Percentiles rank a stretch among this genome's conserved stretches.
Evolutionary conservation across 805 yeast genomes (phyloP).

Genomic region (Phaffomyces opuntiae): DNA sequence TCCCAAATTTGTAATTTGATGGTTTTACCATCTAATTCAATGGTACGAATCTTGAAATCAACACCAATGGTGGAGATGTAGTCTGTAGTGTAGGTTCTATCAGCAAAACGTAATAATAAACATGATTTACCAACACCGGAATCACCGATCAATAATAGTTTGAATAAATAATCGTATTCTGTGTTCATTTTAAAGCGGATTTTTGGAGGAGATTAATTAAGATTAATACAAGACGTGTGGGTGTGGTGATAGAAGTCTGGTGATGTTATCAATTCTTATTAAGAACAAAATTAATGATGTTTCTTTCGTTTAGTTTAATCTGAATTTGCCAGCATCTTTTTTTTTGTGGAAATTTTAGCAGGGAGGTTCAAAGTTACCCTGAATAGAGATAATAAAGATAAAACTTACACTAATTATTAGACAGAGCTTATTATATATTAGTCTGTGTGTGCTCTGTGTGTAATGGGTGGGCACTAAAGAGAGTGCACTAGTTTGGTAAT

Average conservation of each 20-base stretch:
- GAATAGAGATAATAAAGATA: too few species aligned
- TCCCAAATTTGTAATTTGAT: slow-evolving; percentile 99
- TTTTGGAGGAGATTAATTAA: too few species aligned
- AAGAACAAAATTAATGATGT: not conserved
- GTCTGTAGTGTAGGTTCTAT: slow-evolving; percentile 93
- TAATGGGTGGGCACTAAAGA: not conserved
- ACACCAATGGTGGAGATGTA: slow-evolving; percentile 98
- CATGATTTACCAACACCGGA: slow-evolving; percentile 99
- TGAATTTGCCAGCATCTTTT: not conserved
- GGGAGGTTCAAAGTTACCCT: not conserved
- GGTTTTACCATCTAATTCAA: slow-evolving; percentile 93
- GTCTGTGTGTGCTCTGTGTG: not conserved
- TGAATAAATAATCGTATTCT: slow-evolving; percentile 97
- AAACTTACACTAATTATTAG: too few species aligned
- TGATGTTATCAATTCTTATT: not conserved
- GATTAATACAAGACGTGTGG: not conserved
- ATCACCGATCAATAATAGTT: slow-evolving; percentile 91
- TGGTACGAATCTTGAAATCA: slow-evolving; percentile 84
- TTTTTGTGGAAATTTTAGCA: not conserved
- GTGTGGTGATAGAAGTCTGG: not conserved
- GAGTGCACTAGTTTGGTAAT: slow-evolving; percentile 7
- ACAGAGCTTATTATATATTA: not conserved
- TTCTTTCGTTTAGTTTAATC: not conserved
- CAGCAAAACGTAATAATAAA: slow-evolving; percentile 89
- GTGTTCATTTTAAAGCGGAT: slow-evolving; percentile 52